Conservation (phyloP, 768 basidiomycete species). For the Thelephora aurantiotincta region DNA sequence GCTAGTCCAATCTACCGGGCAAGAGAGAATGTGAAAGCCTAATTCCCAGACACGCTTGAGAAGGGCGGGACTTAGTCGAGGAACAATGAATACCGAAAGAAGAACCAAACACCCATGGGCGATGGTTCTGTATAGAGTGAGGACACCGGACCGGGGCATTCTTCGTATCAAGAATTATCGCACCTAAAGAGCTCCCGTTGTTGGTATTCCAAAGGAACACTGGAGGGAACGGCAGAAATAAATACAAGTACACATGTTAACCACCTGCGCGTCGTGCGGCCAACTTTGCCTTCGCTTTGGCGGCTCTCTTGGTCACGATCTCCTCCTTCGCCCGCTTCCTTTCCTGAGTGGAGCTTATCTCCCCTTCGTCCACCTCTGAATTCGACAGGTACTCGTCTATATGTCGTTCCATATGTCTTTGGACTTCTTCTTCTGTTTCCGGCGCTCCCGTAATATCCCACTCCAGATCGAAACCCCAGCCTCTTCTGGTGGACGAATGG, state of each 20-base stretch:
- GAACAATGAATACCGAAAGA: no score
- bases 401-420: constrained; percentile 56
- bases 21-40: no score
- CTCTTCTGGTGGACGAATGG: constrained; percentile 25
- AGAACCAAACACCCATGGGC: no score
- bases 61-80: no score
- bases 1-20: no score
- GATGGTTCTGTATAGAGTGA: no score
- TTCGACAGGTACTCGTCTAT: constrained; percentile 39
- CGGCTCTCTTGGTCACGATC: constrained; percentile 23
- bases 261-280: constrained; percentile 10
- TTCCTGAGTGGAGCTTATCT: constrained; percentile 57
- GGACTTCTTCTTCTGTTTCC: constrained; percentile 24
- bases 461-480: constrained; percentile 82
- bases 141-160: no score
- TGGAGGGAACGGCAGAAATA: no score
- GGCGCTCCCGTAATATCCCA: constrained; percentile 27
- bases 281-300: constrained; percentile 17
- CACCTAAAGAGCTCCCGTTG: no score
- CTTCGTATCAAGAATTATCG: no score
- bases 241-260: not conserved
- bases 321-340: constrained; percentile 40
- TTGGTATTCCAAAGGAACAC: no score
- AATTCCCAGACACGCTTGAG: no score
- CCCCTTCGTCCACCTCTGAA: constrained; percentile 32